Conservation (phyloP, 2,329 filamentous ascomycete species). For the Biscogniauxia marginata region DNA sequence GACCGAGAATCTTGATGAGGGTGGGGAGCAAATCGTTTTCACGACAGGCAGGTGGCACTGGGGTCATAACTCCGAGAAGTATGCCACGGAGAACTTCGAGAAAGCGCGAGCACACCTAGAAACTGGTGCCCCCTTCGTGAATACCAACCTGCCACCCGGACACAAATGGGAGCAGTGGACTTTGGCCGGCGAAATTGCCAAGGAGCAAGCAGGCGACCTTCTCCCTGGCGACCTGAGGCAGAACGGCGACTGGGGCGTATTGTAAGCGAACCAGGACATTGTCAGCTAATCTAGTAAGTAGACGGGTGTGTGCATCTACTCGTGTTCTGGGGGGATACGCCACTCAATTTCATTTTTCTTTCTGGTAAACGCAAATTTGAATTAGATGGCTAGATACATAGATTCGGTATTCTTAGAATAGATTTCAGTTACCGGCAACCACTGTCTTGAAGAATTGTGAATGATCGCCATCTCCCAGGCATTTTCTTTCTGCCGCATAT, state of each 20-base stretch:
- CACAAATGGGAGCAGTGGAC: constrained; percentile 31
- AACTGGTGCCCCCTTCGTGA: constrained; percentile 26
- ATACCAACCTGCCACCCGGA: constrained; percentile 30
- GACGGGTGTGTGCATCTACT: neutral
- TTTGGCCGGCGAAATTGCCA: constrained; percentile 20
- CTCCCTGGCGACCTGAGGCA: constrained; percentile 6
- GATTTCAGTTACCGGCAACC: neutral
- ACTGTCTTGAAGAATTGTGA: neutral
- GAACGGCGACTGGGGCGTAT: constrained; percentile 19
- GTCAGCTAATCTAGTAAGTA: too few species aligned
- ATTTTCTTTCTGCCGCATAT: too few species aligned
- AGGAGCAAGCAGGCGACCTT: constrained; percentile 12
- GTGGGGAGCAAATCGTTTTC: constrained; percentile 7
- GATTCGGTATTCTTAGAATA: neutral
- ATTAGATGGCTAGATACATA: neutral
- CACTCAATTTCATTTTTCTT: neutral
- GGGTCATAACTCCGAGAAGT: constrained; percentile 31
- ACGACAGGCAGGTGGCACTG: constrained; percentile 22
- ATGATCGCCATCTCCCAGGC: too few species aligned
- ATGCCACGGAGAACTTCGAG: constrained; percentile 29
- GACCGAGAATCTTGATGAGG: constrained; percentile 14
- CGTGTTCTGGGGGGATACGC: neutral
- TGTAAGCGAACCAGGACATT: neutral
- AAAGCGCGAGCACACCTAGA: constrained; percentile 24
- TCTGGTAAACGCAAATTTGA: neutral